phyloP scores from a whole-genome alignment of 2,329 filamentous ascomycete genomes.

The Chrysoporthe deuterocubensis region DNA sequence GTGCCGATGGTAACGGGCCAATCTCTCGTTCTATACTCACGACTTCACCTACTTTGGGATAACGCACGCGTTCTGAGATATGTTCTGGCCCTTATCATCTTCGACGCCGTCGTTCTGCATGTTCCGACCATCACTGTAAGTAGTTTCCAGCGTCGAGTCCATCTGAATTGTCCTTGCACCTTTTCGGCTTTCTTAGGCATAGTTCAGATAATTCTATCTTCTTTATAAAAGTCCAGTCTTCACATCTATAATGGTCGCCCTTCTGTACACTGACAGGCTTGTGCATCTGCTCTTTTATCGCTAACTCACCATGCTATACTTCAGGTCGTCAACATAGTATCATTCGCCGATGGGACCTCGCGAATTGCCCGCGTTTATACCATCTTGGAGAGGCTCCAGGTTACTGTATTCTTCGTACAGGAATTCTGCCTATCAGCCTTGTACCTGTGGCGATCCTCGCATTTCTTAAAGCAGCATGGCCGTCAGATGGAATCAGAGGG shows the following conservation, averaged over 20 bases:
- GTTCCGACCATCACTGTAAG: slow-evolving; percentile 55
- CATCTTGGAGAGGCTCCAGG: slow-evolving; percentile 40
- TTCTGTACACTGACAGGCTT: neutral
- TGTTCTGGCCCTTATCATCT: slow-evolving; percentile 60
- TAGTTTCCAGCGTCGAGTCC: slow-evolving; percentile 28
- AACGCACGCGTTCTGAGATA: slow-evolving; percentile 50
- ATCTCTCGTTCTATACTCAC: slow-evolving; percentile 61
- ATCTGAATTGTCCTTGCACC: neutral
- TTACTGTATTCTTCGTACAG: slow-evolving; percentile 49
- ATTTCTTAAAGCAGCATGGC: slow-evolving; percentile 44
- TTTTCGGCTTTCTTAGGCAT: neutral
- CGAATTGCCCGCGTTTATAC: slow-evolving; percentile 32
- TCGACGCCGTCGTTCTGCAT: slow-evolving; percentile 57
- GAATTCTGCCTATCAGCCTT: slow-evolving; percentile 51
- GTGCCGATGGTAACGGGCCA: slow-evolving; percentile 63
- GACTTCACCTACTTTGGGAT: slow-evolving; percentile 61
- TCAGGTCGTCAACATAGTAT: neutral
- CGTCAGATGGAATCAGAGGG: slow-evolving; percentile 42
- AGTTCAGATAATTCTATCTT: neutral
- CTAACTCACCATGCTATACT: neutral
- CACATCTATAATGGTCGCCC: no score
- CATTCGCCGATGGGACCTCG: slow-evolving; percentile 28
- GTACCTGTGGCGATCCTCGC: slow-evolving; percentile 58
- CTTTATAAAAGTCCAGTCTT: no score
- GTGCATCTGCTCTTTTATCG: neutral